Evolutionary conservation across 202 grass and related monocot genomes (phyloP).

Genomic region (Dendrocalamus latiflorus): DNA sequence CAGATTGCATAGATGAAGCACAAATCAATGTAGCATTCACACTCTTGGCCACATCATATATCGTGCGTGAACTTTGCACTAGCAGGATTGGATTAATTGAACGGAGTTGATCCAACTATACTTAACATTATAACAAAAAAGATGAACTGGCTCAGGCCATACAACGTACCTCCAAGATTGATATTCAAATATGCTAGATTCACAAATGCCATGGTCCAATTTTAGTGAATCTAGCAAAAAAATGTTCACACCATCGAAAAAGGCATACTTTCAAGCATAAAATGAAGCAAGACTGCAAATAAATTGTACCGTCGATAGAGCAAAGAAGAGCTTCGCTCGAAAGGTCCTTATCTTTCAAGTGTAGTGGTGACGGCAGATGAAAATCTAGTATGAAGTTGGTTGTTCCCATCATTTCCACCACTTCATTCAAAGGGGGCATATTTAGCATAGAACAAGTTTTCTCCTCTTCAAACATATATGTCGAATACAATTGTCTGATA

Average conservation of each 20-base stretch:
- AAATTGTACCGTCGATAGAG: neutral
- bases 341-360: conserved; percentile 37
- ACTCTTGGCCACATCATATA: too few species aligned
- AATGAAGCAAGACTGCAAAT: neutral
- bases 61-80: too few species aligned
- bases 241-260: neutral
- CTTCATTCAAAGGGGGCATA: conserved; percentile 35
- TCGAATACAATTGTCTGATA: neutral
- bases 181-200: conserved; percentile 6
- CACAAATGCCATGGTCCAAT: conserved; percentile 45
- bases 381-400: conserved; percentile 37
- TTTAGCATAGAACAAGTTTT: conserved; percentile 11
- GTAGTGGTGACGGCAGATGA: conserved; percentile 32
- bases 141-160: too few species aligned
- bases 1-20: too few species aligned
- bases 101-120: too few species aligned
- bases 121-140: too few species aligned
- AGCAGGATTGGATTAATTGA: too few species aligned
- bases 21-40: too few species aligned
- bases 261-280: neutral
- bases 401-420: conserved; percentile 47
- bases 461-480: neutral
- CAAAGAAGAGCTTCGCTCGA: too few species aligned
- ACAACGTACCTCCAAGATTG: too few species aligned
- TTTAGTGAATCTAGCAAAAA: conserved; percentile 49